Base-by-base conservation (phyloP, 352 stramenopile species). In the Globisporangium canariense region DNA sequence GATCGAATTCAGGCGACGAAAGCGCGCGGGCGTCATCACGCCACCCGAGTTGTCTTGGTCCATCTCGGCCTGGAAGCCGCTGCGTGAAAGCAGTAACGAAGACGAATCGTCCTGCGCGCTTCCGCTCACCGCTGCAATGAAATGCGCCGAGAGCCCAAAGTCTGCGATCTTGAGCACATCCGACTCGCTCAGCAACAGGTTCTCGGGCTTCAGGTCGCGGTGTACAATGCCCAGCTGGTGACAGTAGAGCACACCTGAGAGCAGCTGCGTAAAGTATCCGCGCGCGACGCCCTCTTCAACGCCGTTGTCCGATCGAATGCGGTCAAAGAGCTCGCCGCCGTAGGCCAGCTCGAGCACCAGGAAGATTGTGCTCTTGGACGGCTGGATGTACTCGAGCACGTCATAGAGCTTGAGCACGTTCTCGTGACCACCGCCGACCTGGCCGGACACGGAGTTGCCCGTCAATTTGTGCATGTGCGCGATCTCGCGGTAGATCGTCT, bases 351-450 rank as follows among this genome's bases (percentile, higher is more conserved):
- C 93, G 36, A 98, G 78, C 40, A 98, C 92, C 4, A 98, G 64
- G 67, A 98, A 98, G 53, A 98, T 94, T 3, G 91, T 98, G 54
- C 83, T 94, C 74, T 98, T 98, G 36, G 86, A 96, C 30, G 97
- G 90, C 73, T 99, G 93, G 20, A 99, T 87, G 34, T 96, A 86
- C 74, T 99, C 97, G 41, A 99, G 77, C 54, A 99, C 96, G 76
- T 98, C 92, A 66, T 97, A 98, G 4, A 99, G 73, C 75, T 98
- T 90, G 41, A 99, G 79, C 14, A 99, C 94, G 67, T 99, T 99
- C 28, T 75, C 72, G 67, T 99, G 96, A n/a, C 94, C 89, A 32
- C 91, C 75, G 53, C 79, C 83, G 71, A 96, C 62, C 38, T 82
- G 73, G 1, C 86, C 84, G 18, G 78, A 87, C 18, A 91, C 74